A percentile compares a stretch with the other conserved stretches of the same genome.
Conservation (phyloP, 345 rosid species). For the Citrus australasica region DNA sequence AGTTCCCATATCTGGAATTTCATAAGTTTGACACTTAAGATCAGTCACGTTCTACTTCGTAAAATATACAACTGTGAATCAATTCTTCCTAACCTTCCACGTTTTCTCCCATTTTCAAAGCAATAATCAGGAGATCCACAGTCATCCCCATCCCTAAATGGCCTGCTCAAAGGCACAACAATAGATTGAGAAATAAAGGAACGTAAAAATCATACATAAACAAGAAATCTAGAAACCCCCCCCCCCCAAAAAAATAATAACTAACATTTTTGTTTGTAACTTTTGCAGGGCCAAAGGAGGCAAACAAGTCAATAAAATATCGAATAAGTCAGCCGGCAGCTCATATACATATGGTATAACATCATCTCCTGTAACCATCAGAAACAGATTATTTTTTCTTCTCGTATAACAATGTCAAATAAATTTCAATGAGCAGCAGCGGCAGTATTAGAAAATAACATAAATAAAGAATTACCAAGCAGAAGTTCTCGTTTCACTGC, state of each 20-base stretch:
- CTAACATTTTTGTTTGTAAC: slow-evolving; percentile 58
- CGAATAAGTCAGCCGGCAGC: slow-evolving; percentile 62
- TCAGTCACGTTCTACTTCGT: too few species aligned
- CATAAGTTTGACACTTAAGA: slow-evolving; percentile 3
- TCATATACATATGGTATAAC: slow-evolving; percentile 43
- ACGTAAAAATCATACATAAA: not conserved
- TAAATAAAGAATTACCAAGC: slow-evolving; percentile 29
- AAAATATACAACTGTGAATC: not conserved
- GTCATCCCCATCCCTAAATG: slow-evolving; percentile 36
- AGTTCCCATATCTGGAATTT: slow-evolving; percentile 42
- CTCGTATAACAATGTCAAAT: not conserved
- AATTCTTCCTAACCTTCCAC: slow-evolving; percentile 44
- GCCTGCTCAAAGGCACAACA: slow-evolving; percentile 43
- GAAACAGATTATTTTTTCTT: not conserved
- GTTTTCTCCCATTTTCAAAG: slow-evolving; percentile 50
- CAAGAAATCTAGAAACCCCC: not conserved
- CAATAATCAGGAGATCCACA: slow-evolving; percentile 37
- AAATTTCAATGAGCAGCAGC: not conserved
- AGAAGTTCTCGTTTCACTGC: slow-evolving; percentile 47
- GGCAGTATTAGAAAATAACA: not conserved
- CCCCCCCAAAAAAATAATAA: slow-evolving; percentile 1
- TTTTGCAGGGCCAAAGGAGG: slow-evolving; percentile 72
- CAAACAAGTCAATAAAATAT: slow-evolving; percentile 38
- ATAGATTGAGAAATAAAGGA: not conserved
- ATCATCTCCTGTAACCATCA: slow-evolving; percentile 38